Conservation (phyloP, 225 moss, liverwort and hornwort genomes). For the Marchantia paleacea region DNA sequence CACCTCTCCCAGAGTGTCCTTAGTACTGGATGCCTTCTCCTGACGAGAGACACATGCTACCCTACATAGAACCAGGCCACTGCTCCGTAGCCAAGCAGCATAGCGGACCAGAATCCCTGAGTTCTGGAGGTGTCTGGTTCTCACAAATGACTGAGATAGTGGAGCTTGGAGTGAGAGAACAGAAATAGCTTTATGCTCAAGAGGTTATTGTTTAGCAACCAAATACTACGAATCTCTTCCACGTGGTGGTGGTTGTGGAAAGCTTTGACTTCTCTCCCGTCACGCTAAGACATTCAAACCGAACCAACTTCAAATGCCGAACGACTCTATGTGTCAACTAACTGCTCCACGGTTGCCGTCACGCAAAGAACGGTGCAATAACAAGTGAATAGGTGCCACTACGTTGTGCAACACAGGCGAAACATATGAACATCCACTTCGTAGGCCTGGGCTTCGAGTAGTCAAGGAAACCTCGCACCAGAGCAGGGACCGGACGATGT, state of each 20-base stretch:
- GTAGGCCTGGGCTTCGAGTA: neutral
- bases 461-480: neutral
- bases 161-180: no score
- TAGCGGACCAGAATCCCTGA: neutral
- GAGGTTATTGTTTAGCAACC: neutral
- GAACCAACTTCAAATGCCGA: neutral
- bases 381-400: neutral
- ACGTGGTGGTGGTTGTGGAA: neutral
- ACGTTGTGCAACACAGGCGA: neutral
- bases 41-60: neutral
- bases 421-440: neutral
- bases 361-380: neutral
- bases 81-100: neutral
- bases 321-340: neutral
- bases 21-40: neutral
- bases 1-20: no score
- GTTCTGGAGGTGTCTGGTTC: neutral
- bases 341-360: neutral
- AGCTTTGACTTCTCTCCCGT: neutral
- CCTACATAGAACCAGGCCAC: neutral
- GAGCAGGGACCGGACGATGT: neutral
- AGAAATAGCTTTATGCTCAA: no score
- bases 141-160: neutral
- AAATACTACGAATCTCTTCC: neutral
- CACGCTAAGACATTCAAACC: neutral